A percentile compares a stretch with the other conserved stretches of the same genome.
Conservation (phyloP, 148 eudicot genomes). For the Arctostaphylos glauca region DNA sequence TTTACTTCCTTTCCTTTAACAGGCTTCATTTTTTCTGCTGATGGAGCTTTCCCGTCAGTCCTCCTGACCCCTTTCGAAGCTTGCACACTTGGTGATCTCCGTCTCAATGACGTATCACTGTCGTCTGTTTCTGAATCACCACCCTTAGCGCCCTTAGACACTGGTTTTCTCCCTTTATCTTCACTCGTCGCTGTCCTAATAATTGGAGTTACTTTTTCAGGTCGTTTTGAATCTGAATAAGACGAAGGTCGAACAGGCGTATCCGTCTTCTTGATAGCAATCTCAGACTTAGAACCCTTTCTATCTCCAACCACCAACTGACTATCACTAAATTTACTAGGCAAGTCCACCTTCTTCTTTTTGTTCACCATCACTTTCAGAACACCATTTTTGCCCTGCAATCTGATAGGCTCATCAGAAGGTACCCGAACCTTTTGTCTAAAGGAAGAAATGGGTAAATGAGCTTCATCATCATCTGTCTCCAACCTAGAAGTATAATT, state of each 20-base stretch:
- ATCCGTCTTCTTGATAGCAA: conserved; percentile 38
- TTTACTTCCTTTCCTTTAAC: conserved; percentile 53
- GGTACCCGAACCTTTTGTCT: conserved; percentile 48
- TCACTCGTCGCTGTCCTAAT: conserved; percentile 35
- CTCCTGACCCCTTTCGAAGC: conserved; percentile 43
- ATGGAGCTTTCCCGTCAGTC: conserved; percentile 32
- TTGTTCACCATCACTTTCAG: conserved; percentile 80
- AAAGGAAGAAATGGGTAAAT: conserved; percentile 45
- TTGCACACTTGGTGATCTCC: conserved; percentile 31
- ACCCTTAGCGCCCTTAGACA: conserved; percentile 3
- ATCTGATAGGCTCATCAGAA: conserved; percentile 66
- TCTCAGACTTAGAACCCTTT: conserved; percentile 38
- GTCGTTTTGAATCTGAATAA: conserved; percentile 42
- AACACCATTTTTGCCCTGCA: conserved; percentile 95
- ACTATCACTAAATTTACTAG: conserved; percentile 26
- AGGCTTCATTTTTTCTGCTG: conserved; percentile 45
- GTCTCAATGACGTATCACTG: conserved; percentile 46
- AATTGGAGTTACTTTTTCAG: conserved; percentile 30
- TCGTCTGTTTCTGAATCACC: conserved; percentile 37
- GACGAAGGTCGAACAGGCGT: conserved; percentile 27
- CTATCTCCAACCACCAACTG: conserved; percentile 32
- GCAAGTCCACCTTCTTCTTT: conserved; percentile 44
- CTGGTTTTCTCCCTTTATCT: conserved; percentile 29
- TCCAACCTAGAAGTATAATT: conserved; percentile 28
- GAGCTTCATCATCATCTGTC: conserved; percentile 42